Conservation (phyloP, 495 filamentous ascomycete genomes). For the Penicillium bialowiezense region DNA sequence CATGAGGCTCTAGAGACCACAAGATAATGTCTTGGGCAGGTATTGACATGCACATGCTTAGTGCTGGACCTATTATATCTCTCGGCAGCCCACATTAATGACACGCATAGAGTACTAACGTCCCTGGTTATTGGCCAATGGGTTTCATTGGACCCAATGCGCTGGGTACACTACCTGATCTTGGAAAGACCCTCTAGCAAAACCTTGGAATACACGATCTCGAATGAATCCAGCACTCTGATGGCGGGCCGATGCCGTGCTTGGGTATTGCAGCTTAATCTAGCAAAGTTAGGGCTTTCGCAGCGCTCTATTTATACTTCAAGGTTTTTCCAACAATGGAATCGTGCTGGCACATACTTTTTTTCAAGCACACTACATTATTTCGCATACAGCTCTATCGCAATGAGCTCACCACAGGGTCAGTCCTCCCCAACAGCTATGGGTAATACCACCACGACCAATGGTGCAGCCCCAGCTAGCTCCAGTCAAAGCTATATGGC, state of each 20-base stretch:
- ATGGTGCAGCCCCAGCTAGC: too few species aligned
- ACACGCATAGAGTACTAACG: not conserved
- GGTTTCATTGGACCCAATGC: not conserved
- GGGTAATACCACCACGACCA: too few species aligned
- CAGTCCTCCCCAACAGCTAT: too few species aligned
- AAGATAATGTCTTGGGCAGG: not conserved
- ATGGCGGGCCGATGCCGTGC: not conserved
- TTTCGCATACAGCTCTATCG: too few species aligned
- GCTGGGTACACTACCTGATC: not conserved
- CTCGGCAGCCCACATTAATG: not conserved
- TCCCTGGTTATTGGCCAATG: not conserved
- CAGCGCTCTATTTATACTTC: too few species aligned
- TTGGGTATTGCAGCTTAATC: too few species aligned
- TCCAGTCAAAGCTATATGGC: too few species aligned
- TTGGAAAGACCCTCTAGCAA: not conserved
- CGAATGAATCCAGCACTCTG: not conserved
- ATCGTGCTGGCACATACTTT: too few species aligned
- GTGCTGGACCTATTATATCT: not conserved
- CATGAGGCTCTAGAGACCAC: constrained; percentile 1
- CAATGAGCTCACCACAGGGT: too few species aligned
- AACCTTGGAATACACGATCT: constrained; percentile 1
- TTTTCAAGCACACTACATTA: too few species aligned
- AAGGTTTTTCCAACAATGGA: too few species aligned
- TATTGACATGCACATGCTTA: not conserved
- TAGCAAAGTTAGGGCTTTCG: too few species aligned